These are phyloP conservation scores for Podospora pseudopauciseta DNA, from an alignment of 495 filamentous ascomycete species.

Conservation along the genomic window DNA sequence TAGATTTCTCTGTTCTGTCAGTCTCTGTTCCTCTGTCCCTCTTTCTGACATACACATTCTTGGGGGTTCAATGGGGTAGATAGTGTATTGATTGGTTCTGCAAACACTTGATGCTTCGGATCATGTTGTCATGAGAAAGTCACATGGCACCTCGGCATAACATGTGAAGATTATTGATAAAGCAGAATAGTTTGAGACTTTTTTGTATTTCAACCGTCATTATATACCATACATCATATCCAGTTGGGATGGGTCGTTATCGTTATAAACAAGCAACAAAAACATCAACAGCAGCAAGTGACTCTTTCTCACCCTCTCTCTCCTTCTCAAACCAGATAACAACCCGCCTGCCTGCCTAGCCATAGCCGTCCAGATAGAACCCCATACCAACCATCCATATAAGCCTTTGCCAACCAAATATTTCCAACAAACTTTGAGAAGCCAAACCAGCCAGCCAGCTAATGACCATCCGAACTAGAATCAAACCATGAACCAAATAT, in stretches of 20 bases:
- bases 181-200: neutral
- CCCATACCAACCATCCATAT: neutral
- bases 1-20: neutral
- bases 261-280: neutral
- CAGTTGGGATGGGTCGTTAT: neutral
- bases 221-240: neutral
- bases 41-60: neutral
- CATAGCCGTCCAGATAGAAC: neutral
- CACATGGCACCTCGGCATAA: no score
- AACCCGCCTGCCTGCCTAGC: neutral
- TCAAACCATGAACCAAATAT: neutral
- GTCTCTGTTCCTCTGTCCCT: constrained; percentile 13
- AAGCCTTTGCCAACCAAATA: neutral
- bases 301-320: no score
- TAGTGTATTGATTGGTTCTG: neutral
- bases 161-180: neutral
- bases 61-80: neutral
- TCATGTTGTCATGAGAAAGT: no score
- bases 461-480: neutral
- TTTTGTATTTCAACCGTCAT: neutral
- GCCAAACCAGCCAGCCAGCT: neutral
- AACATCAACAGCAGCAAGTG: no score
- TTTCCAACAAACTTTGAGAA: neutral
- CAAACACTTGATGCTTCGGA: no score
- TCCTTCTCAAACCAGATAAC: neutral